Evolutionary conservation across 768 basidiomycete species (phyloP).

Genomic region (Wakefieldia striispora): DNA sequence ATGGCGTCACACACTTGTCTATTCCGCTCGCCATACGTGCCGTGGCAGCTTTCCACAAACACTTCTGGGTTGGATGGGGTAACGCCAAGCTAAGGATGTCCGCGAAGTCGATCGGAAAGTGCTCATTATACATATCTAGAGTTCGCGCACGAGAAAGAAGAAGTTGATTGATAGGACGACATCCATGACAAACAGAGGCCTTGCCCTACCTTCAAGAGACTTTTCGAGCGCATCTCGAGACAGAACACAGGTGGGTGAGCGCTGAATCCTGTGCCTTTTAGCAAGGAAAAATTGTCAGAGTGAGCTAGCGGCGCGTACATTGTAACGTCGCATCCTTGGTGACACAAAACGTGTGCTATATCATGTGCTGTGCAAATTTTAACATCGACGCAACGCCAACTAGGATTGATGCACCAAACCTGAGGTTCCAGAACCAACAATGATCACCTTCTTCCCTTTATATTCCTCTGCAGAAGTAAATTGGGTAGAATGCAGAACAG

Average conservation of each 20-base stretch:
- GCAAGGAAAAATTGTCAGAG: slow-evolving; percentile 28
- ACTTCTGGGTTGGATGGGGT: slow-evolving; percentile 20
- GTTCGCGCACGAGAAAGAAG: not conserved
- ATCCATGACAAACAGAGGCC: not conserved
- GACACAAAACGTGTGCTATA: slow-evolving; percentile 35
- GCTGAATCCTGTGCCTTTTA: slow-evolving; percentile 21
- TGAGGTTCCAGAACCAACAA: slow-evolving; percentile 64
- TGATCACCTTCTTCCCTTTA: slow-evolving; percentile 59
- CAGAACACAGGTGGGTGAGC: slow-evolving; percentile 28
- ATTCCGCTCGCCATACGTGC: slow-evolving; percentile 13
- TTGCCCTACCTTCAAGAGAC: slow-evolving; percentile 14
- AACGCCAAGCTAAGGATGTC: slow-evolving; percentile 22
- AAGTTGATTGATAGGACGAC: not conserved
- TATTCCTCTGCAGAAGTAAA: slow-evolving; percentile 47
- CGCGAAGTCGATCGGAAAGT: slow-evolving; percentile 25
- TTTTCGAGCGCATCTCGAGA: slow-evolving; percentile 11
- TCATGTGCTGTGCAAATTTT: slow-evolving; percentile 32
- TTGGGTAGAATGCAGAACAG: slow-evolving; percentile 50
- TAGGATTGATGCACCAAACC: slow-evolving; percentile 29
- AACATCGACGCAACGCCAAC: slow-evolving; percentile 1
- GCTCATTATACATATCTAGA: slow-evolving; percentile 26
- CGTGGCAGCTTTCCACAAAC: slow-evolving; percentile 5
- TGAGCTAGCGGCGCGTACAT: slow-evolving; percentile 12
- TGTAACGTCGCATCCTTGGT: slow-evolving; percentile 29
- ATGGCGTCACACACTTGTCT: slow-evolving; percentile 19